Evolutionary conservation across 371 early-diverging fungal species (phyloP).

Genomic region (Mortierella sp.): DNA sequence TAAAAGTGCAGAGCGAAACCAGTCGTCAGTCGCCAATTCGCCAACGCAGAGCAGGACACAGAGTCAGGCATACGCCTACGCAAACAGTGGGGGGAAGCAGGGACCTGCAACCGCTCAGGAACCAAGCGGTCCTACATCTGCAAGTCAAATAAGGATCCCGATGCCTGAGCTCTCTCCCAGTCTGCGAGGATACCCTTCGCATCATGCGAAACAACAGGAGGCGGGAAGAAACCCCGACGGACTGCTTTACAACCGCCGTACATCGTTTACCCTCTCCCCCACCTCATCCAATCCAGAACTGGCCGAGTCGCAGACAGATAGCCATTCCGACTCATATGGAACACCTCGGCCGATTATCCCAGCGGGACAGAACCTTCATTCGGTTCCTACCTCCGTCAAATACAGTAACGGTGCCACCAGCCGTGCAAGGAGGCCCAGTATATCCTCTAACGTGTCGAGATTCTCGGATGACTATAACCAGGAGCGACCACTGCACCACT

Average conservation of each 20-base stretch:
- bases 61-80: conserved; percentile 2
- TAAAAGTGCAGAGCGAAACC: conserved; percentile 11
- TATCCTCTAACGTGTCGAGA: conserved; percentile 32
- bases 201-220: conserved; percentile 11
- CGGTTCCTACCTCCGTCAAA: conserved; percentile 6
- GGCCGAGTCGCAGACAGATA: conserved; percentile 47
- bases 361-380: background rate
- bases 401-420: conserved; percentile 10
- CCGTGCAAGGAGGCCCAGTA: conserved; percentile 16
- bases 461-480: conserved; percentile 35
- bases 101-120: background rate
- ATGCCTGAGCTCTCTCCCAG: conserved; percentile 46
- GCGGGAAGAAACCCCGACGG: conserved; percentile 22
- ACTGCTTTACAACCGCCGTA: conserved; percentile 19
- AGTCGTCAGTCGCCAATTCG: background rate
- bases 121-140: conserved; percentile 3
- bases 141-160: conserved; percentile 33
- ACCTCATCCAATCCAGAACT: conserved; percentile 54
- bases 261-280: conserved; percentile 49
- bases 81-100: conserved; percentile 10
- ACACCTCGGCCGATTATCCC: conserved; percentile 23
- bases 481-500: conserved; percentile 11
- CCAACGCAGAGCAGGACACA: background rate
- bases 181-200: conserved; percentile 21
- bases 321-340: conserved; percentile 49